Conservation (phyloP, 1,284 basidiomycete species). For the Melampsora americana region DNA sequence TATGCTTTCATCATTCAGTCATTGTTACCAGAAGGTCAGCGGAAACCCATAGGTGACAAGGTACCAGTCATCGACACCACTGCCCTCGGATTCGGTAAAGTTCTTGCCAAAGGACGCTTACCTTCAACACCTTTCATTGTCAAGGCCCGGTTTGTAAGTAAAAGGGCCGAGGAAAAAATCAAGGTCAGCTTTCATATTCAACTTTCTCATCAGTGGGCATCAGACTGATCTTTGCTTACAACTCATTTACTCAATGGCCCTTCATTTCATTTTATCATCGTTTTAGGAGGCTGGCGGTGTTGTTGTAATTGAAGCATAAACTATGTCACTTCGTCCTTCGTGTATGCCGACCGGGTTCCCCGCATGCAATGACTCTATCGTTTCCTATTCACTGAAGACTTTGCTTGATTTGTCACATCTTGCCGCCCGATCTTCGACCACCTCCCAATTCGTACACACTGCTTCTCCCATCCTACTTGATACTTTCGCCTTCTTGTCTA, state of each 20-base stretch:
- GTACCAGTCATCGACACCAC: slow-evolving; percentile 89
- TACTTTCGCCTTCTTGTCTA: too few relatives aligned
- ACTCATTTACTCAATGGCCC: background rate
- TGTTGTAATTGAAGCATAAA: slow-evolving; percentile 44
- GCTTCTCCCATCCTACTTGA: too few relatives aligned
- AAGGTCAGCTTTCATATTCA: slow-evolving; percentile 56
- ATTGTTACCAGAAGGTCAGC: slow-evolving; percentile 33
- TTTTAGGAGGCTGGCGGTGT: slow-evolving; percentile 40
- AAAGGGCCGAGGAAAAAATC: slow-evolving; percentile 71
- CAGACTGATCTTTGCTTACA: background rate
- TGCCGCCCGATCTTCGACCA: too few relatives aligned
- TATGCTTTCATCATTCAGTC: slow-evolving; percentile 7
- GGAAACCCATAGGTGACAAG: slow-evolving; percentile 63
- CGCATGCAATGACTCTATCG: slow-evolving; percentile 1
- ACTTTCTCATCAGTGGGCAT: background rate
- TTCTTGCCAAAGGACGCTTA: slow-evolving; percentile 74
- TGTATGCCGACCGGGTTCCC: slow-evolving; percentile 5
- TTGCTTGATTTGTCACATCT: too few relatives aligned
- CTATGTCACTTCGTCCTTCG: background rate
- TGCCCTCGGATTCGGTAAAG: slow-evolving; percentile 81
- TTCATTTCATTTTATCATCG: background rate
- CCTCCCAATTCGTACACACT: too few relatives aligned
- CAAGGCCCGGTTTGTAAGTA: slow-evolving; percentile 89
- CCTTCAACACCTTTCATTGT: slow-evolving; percentile 77
- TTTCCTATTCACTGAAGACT: background rate